Percentiles rank a stretch among this genome's conserved stretches.
phyloP scores from a whole-genome alignment of 2,329 filamentous ascomycete genomes.

The Nothophaeocryptopus gaeumannii region DNA sequence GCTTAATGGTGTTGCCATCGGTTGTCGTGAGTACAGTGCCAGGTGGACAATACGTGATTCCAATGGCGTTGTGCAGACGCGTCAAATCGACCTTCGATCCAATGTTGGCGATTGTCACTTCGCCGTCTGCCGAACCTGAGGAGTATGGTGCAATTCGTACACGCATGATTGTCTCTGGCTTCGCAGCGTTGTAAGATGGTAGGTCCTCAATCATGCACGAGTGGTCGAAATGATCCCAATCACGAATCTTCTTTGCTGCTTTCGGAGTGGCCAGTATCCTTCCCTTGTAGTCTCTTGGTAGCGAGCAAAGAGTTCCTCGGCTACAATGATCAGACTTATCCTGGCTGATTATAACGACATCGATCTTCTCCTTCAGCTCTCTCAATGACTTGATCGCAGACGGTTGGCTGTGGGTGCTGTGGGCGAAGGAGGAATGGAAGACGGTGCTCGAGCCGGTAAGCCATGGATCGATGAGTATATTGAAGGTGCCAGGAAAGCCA shows the following conservation, averaged over 20 bases:
- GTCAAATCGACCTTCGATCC: slow-evolving; percentile 59
- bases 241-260: slow-evolving; percentile 62
- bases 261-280: slow-evolving; percentile 64
- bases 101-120: slow-evolving; percentile 69
- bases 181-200: slow-evolving; percentile 42
- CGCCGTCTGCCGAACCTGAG: slow-evolving; percentile 56
- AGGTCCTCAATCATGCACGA: slow-evolving; percentile 43
- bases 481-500: slow-evolving; percentile 54
- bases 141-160: slow-evolving; percentile 56
- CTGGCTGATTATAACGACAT: slow-evolving; percentile 59
- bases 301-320: slow-evolving; percentile 63
- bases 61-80: slow-evolving; percentile 64
- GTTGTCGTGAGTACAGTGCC: slow-evolving; percentile 37
- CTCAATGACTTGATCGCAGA: slow-evolving; percentile 58
- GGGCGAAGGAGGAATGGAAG: slow-evolving; percentile 60
- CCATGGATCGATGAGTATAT: slow-evolving; percentile 71
- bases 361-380: slow-evolving; percentile 52
- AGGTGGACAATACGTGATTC: slow-evolving; percentile 68
- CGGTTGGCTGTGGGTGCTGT: slow-evolving; percentile 54
- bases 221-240: slow-evolving; percentile 66
- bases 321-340: slow-evolving; percentile 69
- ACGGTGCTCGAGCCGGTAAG: slow-evolving; percentile 60
- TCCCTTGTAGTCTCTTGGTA: slow-evolving; percentile 55
- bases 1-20: slow-evolving; percentile 36
- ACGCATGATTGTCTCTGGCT: slow-evolving; percentile 41